These are phyloP conservation scores for Plantago ovata DNA, from an alignment of 257 asterid genomes.

Conservation along the genomic window DNA sequence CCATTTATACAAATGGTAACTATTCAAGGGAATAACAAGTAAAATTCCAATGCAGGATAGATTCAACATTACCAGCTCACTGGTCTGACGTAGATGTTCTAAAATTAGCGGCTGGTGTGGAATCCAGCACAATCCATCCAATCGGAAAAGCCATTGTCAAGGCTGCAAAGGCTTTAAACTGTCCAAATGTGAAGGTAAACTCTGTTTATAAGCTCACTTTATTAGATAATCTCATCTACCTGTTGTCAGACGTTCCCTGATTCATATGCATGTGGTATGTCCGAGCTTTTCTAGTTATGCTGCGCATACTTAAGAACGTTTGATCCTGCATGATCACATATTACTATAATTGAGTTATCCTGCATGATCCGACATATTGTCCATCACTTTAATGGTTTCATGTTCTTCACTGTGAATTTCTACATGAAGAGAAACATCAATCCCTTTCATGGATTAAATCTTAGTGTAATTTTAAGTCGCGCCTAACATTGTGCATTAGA, in stretches of 20 bases:
- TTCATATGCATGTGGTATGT: slow-evolving; percentile 6
- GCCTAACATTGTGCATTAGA: background rate
- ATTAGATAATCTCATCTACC: slow-evolving; percentile 1
- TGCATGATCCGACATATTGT: background rate
- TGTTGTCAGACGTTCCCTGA: background rate
- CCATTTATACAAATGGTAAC: slow-evolving; percentile 5
- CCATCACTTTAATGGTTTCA: background rate
- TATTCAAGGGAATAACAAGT: slow-evolving; percentile 23
- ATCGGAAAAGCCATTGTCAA: slow-evolving; percentile 93
- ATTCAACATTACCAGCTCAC: slow-evolving; percentile 31
- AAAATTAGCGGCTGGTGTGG: slow-evolving; percentile 93
- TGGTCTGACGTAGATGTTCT: slow-evolving; percentile 86
- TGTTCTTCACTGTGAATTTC: background rate
- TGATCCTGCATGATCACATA: background rate
- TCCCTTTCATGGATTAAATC: background rate
- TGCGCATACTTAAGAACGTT: background rate
- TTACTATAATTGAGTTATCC: no score
- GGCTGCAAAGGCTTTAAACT: slow-evolving; percentile 68
- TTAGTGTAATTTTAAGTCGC: no score
- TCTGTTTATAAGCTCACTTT: background rate
- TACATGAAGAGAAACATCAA: background rate
- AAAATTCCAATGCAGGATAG: slow-evolving; percentile 48
- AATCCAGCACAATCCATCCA: slow-evolving; percentile 91
- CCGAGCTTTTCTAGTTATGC: slow-evolving; percentile 16
- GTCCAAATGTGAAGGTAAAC: slow-evolving; percentile 56